Base-by-base conservation (phyloP, 495 filamentous ascomycete species). In the Aspergillus indologenus region DNA sequence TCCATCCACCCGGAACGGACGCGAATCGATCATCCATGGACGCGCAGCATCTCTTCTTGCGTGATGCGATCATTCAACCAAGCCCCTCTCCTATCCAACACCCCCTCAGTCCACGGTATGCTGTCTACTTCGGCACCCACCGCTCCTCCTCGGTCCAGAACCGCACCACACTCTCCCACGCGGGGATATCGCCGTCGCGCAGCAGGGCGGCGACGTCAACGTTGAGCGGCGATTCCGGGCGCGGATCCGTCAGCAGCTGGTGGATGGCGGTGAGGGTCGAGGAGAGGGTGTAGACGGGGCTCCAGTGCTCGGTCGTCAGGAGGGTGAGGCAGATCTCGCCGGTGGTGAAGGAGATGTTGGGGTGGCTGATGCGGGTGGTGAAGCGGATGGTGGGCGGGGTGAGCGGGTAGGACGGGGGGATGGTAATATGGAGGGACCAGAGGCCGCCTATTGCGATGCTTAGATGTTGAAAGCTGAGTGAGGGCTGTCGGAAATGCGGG, bases 311-410 rank as follows among this genome's bases (percentile, higher is more conserved):
- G 62, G 87, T 88, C 20, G 79, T 83, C 46, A 98, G 74, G 56
- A 98, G 79, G 60, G 96, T 92, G 14, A 98, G 82, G 66, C 94
- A 98, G 69, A 98, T 94, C 70, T 96, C 90, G 65, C 94, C 94
- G 5, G 87, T 91, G 62, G 79, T 77, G 67, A 91, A 87, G 58
- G 81, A 79, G 22, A 97, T 82, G 74, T 96, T 96, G 11, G 93
- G 87, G 73, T 96, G 92, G 65, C 88, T 91, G 63, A 94, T 85
- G 50, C 82, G 83, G 24, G 91, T 98, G 1, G 78, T 72, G 77
- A 98, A 98, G 45, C 62, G 77, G 60, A 98, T 88, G 12, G 72
- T 78, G 0, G 94, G 94, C 8, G 94, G 90, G 3, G 80, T 60
- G 42, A 86, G 76, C 0, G 94, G 94, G 77, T 98, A 98, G 50